Conservation (phyloP, 228 moss, liverwort and hornwort species). For the Sphagnum magellanicum region DNA sequence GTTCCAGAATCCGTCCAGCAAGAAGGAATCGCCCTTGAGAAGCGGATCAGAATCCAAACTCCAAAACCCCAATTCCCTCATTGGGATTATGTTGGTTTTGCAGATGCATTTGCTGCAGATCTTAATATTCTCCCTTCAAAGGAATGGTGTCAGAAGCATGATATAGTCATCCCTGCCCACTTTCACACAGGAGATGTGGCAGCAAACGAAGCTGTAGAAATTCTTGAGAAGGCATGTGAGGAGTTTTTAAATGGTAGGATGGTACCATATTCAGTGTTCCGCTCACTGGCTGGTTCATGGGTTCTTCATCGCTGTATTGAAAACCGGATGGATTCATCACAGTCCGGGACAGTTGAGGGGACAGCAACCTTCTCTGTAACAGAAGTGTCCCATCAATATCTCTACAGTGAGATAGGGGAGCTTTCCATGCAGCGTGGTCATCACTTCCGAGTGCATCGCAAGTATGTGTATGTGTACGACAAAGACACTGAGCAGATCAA, state of each 20-base stretch:
- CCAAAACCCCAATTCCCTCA: constrained; percentile 13
- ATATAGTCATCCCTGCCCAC: constrained; percentile 15
- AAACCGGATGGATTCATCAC: constrained; percentile 14
- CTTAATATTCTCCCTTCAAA: constrained; percentile 9
- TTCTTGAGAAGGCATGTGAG: constrained; percentile 13
- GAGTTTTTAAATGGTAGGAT: constrained; percentile 14
- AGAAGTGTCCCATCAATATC: constrained; percentile 6
- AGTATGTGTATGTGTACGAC: constrained; percentile 20
- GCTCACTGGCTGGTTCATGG: constrained; percentile 13
- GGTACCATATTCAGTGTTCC: constrained; percentile 13
- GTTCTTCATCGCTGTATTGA: constrained; percentile 10
- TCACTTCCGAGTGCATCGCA: constrained; percentile 11
- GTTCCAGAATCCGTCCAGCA: constrained; percentile 12
- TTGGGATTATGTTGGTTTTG: constrained; percentile 9
- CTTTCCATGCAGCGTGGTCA: constrained; percentile 4
- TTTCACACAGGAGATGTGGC: constrained; percentile 8
- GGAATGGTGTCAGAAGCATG: constrained; percentile 13
- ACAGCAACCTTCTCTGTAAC: constrained; percentile 13
- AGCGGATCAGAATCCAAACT: background rate
- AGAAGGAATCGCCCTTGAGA: constrained; percentile 8
- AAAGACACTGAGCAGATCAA: constrained; percentile 10
- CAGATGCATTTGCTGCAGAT: constrained; percentile 8
- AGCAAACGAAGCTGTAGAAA: constrained; percentile 5
- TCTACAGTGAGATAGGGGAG: constrained; percentile 17
- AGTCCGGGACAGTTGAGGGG: constrained; percentile 11